Percentiles rank a stretch among this genome's conserved stretches.
Evolutionary conservation across 495 filamentous ascomycete genomes (phyloP).

Genomic region (Aeminium ludgeri): DNA sequence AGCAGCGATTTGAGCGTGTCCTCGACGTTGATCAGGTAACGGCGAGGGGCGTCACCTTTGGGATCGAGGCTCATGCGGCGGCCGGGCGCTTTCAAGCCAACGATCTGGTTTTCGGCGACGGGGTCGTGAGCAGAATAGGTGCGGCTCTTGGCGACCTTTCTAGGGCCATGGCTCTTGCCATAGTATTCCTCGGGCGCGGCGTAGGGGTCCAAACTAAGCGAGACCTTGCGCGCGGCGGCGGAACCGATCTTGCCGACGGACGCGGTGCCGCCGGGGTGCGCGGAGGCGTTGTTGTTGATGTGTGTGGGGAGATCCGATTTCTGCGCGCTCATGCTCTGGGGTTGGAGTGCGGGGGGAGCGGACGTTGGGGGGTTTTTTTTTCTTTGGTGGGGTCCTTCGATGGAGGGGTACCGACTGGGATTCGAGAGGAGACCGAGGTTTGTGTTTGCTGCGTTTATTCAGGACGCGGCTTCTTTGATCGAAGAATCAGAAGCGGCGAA

Average conservation of each 20-base stretch:
- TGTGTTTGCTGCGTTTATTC: background rate
- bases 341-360: background rate
- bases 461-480: background rate
- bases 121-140: slow-evolving; percentile 34
- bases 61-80: slow-evolving; percentile 30
- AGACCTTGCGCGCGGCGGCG: slow-evolving; percentile 2
- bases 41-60: slow-evolving; percentile 35
- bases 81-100: background rate
- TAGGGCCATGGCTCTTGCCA: slow-evolving; percentile 23
- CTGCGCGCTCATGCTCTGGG: slow-evolving; percentile 15
- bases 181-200: slow-evolving; percentile 32
- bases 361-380: background rate
- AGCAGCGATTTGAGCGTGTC: slow-evolving; percentile 53
- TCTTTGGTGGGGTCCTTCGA: background rate
- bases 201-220: slow-evolving; percentile 26
- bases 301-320: slow-evolving; percentile 8
- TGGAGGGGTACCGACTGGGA: background rate
- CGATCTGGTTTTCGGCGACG: too few relatives aligned
- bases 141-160: slow-evolving; percentile 24
- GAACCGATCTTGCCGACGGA: too few relatives aligned
- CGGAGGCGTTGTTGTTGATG: background rate
- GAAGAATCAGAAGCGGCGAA: background rate
- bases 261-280: background rate
- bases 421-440: background rate
- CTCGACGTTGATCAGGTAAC: slow-evolving; percentile 65